Percentiles rank a stretch among this genome's conserved stretches.
Conservation (phyloP, 1,139 yeast species). For the Candida sojae region DNA sequence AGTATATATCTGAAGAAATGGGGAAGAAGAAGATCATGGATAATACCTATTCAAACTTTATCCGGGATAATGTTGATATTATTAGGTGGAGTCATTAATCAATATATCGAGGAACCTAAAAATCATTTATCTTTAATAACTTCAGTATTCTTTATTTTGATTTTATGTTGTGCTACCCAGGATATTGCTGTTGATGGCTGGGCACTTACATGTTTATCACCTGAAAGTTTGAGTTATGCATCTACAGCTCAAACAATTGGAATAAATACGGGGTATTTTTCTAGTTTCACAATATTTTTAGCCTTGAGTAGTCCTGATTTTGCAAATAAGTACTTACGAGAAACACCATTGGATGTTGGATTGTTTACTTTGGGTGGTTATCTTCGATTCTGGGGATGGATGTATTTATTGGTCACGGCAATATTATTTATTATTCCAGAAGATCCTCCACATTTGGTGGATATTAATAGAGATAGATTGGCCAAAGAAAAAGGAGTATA, state of each 20-base stretch:
- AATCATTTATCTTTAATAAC: conserved; percentile 58
- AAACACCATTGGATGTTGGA: conserved; percentile 62
- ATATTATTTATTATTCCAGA: conserved; percentile 58
- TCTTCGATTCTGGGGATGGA: conserved; percentile 74
- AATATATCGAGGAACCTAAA: conserved; percentile 56
- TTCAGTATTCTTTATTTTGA: conserved; percentile 67
- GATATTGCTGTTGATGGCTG: conserved; percentile 99
- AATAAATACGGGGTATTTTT: conserved; percentile 87
- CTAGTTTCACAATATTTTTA: conserved; percentile 85
- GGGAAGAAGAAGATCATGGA: conserved; percentile 93
- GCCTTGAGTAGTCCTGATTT: conserved; percentile 92
- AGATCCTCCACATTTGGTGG: conserved; percentile 55
- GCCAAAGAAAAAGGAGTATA: conserved; percentile 34
- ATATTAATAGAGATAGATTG: conserved; percentile 40
- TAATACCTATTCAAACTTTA: conserved; percentile 82
- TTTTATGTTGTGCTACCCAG: conserved; percentile 93
- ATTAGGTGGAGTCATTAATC: conserved; percentile 63
- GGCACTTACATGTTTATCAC: conserved; percentile 88
- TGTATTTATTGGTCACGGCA: conserved; percentile 68
- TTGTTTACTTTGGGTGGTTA: conserved; percentile 74
- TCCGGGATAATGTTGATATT: conserved; percentile 68
- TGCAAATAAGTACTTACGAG: conserved; percentile 79
- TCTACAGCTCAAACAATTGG: conserved; percentile 98
- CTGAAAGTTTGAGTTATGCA: conserved; percentile 84
- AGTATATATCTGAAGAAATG: conserved; percentile 66